Evolutionary conservation across 2,329 filamentous ascomycete genomes (phyloP).

Genomic region (Alternaria burnsii): DNA sequence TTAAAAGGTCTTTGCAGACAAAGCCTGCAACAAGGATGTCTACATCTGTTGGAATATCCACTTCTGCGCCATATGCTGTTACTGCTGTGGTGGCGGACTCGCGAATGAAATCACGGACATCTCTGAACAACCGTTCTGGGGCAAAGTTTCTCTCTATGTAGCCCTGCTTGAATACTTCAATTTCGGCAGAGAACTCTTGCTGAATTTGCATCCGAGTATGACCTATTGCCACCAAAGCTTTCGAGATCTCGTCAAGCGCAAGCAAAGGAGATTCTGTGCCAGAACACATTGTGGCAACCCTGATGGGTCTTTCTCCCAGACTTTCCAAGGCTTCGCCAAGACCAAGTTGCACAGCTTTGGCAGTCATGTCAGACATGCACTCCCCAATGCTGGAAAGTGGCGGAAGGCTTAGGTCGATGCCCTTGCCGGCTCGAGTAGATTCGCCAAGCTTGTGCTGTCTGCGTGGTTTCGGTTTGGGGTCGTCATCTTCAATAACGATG

Average conservation of each 20-base stretch:
- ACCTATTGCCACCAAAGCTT: conserved; percentile 14
- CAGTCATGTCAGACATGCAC: conserved; percentile 61
- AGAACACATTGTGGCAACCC: conserved; percentile 77
- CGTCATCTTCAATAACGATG: conserved; percentile 6
- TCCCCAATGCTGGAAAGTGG: conserved; percentile 58
- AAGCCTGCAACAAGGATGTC: conserved; percentile 77
- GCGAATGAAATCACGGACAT: conserved; percentile 56
- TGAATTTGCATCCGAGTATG: conserved; percentile 32
- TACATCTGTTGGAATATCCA: conserved; percentile 63
- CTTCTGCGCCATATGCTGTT: conserved; percentile 71
- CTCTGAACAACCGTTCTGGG: conserved; percentile 54
- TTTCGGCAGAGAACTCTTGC: conserved; percentile 58
- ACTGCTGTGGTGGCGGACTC: conserved; percentile 61
- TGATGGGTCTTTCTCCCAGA: conserved; percentile 53
- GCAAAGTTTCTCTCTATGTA: conserved; percentile 59
- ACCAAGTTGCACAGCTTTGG: conserved; percentile 45
- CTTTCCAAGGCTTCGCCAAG: conserved; percentile 48
- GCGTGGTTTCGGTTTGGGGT: not conserved
- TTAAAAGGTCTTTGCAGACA: conserved; percentile 78
- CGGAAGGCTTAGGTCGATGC: conserved; percentile 51
- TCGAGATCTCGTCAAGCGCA: conserved; percentile 65
- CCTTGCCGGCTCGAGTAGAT: conserved; percentile 17
- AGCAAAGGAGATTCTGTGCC: conserved; percentile 79
- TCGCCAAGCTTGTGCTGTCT: conserved; percentile 1
- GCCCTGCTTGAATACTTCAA: conserved; percentile 57